phyloP scores from a whole-genome alignment of 2,329 filamentous ascomycete genomes.

The Aaosphaeria pasadenensis region DNA sequence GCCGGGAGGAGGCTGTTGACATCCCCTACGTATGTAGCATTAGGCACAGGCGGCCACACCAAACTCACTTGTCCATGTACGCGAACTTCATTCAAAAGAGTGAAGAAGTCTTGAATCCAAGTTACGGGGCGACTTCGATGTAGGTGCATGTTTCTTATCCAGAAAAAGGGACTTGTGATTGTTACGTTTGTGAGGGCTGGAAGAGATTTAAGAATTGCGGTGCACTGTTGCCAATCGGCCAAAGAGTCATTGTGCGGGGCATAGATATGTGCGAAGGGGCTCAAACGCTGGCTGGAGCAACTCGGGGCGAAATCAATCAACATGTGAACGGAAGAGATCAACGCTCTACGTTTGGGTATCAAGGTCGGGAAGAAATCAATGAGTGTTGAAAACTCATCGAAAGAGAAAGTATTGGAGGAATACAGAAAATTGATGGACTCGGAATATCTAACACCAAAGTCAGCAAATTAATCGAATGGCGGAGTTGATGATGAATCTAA shows the following conservation, averaged over 20 bases:
- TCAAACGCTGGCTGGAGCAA: too few relatives aligned
- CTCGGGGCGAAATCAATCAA: background rate
- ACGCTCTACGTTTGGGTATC: conserved; percentile 1
- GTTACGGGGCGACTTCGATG: too few relatives aligned
- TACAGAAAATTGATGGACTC: conserved; percentile 6
- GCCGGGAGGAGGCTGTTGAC: too few relatives aligned
- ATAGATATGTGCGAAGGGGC: too few relatives aligned
- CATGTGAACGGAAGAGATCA: conserved; percentile 4
- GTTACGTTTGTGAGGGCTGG: too few relatives aligned
- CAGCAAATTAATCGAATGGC: background rate
- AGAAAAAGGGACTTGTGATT: too few relatives aligned
- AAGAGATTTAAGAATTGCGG: too few relatives aligned
- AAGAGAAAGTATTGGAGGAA: conserved; percentile 5
- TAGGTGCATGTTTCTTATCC: too few relatives aligned
- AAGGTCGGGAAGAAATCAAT: conserved; percentile 1
- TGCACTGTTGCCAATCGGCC: too few relatives aligned
- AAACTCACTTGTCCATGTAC: background rate
- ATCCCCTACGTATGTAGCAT: too few relatives aligned
- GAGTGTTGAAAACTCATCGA: conserved; percentile 4
- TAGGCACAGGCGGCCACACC: background rate
- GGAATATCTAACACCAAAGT: conserved; percentile 4
- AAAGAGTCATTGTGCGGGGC: too few relatives aligned
- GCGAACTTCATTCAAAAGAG: background rate
- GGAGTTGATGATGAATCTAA: background rate
- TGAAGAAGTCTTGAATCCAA: background rate